phyloP scores from a whole-genome alignment of 2,329 filamentous ascomycete species.

The Paraphaeosphaeria minitans region DNA sequence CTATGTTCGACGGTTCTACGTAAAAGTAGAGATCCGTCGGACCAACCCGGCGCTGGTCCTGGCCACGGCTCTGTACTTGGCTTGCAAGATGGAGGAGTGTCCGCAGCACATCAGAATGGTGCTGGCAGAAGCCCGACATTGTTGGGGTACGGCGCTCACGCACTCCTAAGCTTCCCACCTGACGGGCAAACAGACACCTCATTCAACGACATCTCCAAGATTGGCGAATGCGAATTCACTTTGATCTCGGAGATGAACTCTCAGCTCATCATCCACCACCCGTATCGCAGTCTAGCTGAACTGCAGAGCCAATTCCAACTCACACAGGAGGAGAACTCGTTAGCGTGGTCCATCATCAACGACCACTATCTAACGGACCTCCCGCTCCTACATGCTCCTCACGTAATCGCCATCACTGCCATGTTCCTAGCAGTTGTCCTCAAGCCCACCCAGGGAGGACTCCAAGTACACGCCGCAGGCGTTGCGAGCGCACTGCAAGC shows the following conservation, averaged over 20 bases:
- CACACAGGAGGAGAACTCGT: conserved; percentile 75
- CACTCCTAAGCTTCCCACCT: conserved; percentile 1
- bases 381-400: conserved; percentile 83
- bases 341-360: conserved; percentile 85
- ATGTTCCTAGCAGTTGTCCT: conserved; percentile 85
- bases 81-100: conserved; percentile 97
- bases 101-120: conserved; percentile 95
- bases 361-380: conserved; percentile 92
- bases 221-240: conserved; percentile 93
- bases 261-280: conserved; percentile 87
- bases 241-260: conserved; percentile 90
- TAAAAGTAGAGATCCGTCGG: conserved; percentile 84
- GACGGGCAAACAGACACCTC: conserved; percentile 34
- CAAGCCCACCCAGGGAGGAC: conserved; percentile 64
- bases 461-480: conserved; percentile 51
- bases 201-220: conserved; percentile 71
- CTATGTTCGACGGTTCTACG: conserved; percentile 93
- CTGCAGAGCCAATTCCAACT: conserved; percentile 73
- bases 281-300: conserved; percentile 79
- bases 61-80: conserved; percentile 91
- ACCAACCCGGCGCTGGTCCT: conserved; percentile 94
- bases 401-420: conserved; percentile 84
- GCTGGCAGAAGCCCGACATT: conserved; percentile 79
- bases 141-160: conserved; percentile 51
- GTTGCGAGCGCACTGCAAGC: conserved; percentile 47